Conservation (phyloP, 495 filamentous ascomycete genomes). For the Evernia prunastri region DNA sequence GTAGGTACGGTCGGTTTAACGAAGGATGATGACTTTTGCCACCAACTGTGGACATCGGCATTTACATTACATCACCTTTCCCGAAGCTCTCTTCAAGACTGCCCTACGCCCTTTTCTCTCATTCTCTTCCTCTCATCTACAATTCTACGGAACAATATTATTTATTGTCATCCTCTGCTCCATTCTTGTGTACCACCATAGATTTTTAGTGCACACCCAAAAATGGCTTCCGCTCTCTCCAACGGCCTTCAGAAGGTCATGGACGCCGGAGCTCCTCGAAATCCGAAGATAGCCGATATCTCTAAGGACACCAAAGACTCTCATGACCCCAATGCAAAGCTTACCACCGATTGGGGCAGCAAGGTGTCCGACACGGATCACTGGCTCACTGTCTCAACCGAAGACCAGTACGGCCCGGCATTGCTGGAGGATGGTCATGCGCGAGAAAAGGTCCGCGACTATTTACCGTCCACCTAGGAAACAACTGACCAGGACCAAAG, state of each 20-base stretch:
- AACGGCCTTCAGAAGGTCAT: conserved; percentile 18
- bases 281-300: conserved; percentile 18
- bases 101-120: too few species aligned
- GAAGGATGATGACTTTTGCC: too few species aligned
- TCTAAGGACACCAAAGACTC: conserved; percentile 14
- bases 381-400: conserved; percentile 62
- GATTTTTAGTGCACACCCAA: neutral
- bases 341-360: conserved; percentile 76
- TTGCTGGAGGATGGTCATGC: conserved; percentile 80
- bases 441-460: conserved; percentile 59
- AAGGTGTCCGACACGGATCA: conserved; percentile 69
- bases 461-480: neutral
- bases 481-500: conserved; percentile 33
- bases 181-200: neutral
- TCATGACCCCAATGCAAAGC: conserved; percentile 33
- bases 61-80: too few species aligned
- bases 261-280: conserved; percentile 7
- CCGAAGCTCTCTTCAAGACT: too few species aligned
- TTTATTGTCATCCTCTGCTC: too few species aligned
- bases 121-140: neutral
- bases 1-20: too few species aligned
- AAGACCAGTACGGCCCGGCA: conserved; percentile 58
- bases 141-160: too few species aligned
- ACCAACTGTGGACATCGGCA: too few species aligned
- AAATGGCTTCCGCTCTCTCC: conserved; percentile 16